Conservation (phyloP, 2,329 filamentous ascomycete genomes). For the Aspergillus phoenicis region DNA sequence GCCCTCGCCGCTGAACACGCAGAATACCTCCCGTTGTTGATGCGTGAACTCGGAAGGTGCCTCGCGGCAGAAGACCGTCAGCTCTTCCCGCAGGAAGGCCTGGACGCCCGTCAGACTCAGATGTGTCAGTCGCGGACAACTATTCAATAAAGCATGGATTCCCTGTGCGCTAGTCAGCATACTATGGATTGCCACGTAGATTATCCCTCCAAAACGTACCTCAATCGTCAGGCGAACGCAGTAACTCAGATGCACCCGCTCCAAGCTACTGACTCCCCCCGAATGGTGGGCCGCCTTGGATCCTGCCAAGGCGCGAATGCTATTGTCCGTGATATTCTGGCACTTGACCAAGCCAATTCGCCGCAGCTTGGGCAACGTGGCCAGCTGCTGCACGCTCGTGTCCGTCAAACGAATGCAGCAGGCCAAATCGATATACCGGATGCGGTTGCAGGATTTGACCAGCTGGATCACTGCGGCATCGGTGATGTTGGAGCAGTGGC, state of each 20-base stretch:
- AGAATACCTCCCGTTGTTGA: conserved; percentile 93
- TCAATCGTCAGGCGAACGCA: conserved; percentile 81
- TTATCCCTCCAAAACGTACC: conserved; percentile 54
- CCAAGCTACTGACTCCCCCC: conserved; percentile 69
- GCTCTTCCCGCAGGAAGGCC: conserved; percentile 85
- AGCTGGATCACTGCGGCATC: conserved; percentile 84
- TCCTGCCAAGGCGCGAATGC: conserved; percentile 80
- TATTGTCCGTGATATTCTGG: conserved; percentile 82
- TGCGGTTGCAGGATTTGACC: conserved; percentile 84
- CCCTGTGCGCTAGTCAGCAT: conserved; percentile 58
- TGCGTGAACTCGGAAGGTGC: conserved; percentile 91
- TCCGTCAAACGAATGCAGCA: conserved; percentile 91
- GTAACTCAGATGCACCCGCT: conserved; percentile 95
- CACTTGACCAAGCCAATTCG: conserved; percentile 96
- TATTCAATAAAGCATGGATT: conserved; percentile 84
- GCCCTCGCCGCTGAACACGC: conserved; percentile 89
- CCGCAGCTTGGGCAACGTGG: conserved; percentile 87
- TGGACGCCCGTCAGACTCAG: conserved; percentile 91
- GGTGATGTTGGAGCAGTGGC: conserved; percentile 89
- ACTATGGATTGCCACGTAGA: neutral
- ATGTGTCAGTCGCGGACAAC: conserved; percentile 89
- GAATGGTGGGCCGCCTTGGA: conserved; percentile 58
- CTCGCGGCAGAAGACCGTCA: conserved; percentile 81
- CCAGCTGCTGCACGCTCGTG: conserved; percentile 78
- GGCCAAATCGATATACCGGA: conserved; percentile 96